Conservation (phyloP, 1,284 basidiomycete genomes). For the Leccinum solheimii region DNA sequence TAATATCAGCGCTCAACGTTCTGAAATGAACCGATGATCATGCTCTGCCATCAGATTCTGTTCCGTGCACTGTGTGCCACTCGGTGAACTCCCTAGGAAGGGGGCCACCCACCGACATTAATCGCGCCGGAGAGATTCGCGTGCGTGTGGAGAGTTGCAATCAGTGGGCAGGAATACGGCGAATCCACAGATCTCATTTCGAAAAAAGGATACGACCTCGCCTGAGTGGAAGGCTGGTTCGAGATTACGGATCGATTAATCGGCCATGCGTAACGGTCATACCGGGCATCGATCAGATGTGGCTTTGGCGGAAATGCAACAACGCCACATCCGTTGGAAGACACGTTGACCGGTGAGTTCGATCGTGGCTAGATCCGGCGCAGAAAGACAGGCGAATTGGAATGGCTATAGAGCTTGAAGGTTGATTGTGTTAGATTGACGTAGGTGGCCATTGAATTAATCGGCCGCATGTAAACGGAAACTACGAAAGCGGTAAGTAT, state of each 20-base stretch:
- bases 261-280: conserved; percentile 5
- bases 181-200: conserved; percentile 18
- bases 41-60: background rate
- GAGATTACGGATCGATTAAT: background rate
- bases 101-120: background rate
- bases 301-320: conserved; percentile 6
- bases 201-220: conserved; percentile 4
- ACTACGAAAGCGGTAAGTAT: background rate
- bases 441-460: background rate
- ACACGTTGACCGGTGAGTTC: background rate
- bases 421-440: background rate
- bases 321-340: conserved; percentile 32
- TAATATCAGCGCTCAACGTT: conserved; percentile 1
- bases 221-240: background rate
- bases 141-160: background rate
- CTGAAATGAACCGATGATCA: conserved; percentile 8
- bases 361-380: background rate
- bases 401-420: background rate
- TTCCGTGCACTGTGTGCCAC: conserved; percentile 7
- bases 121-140: conserved; percentile 14
- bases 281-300: conserved; percentile 5
- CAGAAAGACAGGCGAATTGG: background rate
- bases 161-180: conserved; percentile 6
- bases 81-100: background rate
- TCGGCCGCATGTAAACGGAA: background rate